A percentile compares a stretch with the other conserved stretches of the same genome.
These are phyloP conservation scores for Teunomyces kruisii DNA, from an alignment of 805 yeast species.

Conservation along the genomic window DNA sequence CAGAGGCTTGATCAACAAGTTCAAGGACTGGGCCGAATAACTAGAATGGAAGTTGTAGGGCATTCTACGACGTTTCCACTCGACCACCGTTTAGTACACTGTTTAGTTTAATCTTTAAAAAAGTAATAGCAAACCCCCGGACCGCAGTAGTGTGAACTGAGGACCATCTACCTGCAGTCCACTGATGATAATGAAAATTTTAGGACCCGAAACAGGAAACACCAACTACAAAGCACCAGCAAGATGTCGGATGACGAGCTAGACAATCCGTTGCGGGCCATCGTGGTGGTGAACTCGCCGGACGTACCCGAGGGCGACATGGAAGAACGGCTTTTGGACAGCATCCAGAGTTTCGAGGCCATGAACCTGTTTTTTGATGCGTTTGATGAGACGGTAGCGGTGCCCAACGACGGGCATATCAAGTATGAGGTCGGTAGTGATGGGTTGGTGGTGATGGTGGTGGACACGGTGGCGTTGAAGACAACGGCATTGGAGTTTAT, in stretches of 20 bases:
- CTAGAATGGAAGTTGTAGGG: slow-evolving; percentile 10
- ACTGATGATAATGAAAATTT: not conserved
- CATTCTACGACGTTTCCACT: too few relatives aligned
- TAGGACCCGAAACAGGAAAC: not conserved
- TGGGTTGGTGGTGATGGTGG: slow-evolving; percentile 57
- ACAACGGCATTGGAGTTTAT: slow-evolving; percentile 42
- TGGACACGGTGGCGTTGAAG: slow-evolving; percentile 40
- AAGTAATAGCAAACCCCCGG: too few relatives aligned
- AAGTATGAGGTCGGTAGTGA: slow-evolving; percentile 63
- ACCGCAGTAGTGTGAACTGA: too few relatives aligned
- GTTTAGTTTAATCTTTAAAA: too few relatives aligned
- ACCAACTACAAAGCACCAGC: slow-evolving; percentile 4
- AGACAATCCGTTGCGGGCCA: slow-evolving; percentile 48
- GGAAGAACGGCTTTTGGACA: slow-evolving; percentile 48
- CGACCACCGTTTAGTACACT: too few relatives aligned
- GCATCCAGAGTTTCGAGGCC: slow-evolving; percentile 45
- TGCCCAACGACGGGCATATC: slow-evolving; percentile 54
- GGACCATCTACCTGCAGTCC: too few relatives aligned
- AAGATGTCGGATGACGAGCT: slow-evolving; percentile 26
- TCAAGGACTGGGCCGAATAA: slow-evolving; percentile 72
- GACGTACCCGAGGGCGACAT: slow-evolving; percentile 41
- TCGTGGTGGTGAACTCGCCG: slow-evolving; percentile 41
- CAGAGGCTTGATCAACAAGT: slow-evolving; percentile 89
- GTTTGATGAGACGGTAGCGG: slow-evolving; percentile 51
- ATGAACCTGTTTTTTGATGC: slow-evolving; percentile 53